These are phyloP conservation scores for Carex cristatella DNA, from an alignment of 176 grass and related monocot species.

Conservation along the genomic window DNA sequence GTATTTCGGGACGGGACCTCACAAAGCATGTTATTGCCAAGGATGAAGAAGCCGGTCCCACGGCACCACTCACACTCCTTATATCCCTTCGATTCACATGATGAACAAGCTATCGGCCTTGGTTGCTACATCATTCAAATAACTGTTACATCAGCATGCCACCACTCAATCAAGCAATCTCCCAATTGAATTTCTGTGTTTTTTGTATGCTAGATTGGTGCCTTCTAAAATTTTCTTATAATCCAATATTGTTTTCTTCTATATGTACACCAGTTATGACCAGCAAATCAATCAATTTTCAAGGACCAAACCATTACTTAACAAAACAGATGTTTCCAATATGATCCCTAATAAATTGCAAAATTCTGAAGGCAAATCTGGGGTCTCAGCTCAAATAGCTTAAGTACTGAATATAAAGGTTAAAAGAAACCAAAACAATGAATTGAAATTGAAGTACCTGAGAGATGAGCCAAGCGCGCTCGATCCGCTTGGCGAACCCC, in stretches of 20 bases:
- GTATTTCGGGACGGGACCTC: conserved; percentile 88
- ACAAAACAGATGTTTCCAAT: neutral
- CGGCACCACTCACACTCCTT: conserved; percentile 89
- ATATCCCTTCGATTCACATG: conserved; percentile 63
- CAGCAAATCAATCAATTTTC: neutral
- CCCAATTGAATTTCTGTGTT: neutral
- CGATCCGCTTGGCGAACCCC: conserved; percentile 66
- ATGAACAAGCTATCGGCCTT: conserved; percentile 67
- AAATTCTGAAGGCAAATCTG: conserved; percentile 15
- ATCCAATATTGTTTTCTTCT: conserved; percentile 10
- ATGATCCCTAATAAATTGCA: neutral
- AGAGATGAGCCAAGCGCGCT: conserved; percentile 86
- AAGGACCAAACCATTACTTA: neutral
- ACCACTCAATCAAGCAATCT: neutral
- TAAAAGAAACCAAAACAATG: neutral
- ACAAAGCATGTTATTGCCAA: conserved; percentile 83
- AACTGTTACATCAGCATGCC: neutral
- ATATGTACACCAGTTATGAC: neutral
- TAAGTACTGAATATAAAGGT: neutral
- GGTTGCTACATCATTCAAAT: conserved; percentile 68
- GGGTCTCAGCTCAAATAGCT: neutral
- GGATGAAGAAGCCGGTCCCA: conserved; percentile 94
- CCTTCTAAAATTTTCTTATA: neutral
- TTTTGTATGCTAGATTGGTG: neutral
- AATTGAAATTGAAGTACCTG: conserved; percentile 26